These are phyloP conservation scores for Stemphylium vesicarium DNA, from an alignment of 2,329 filamentous ascomycete species.

Conservation along the genomic window DNA sequence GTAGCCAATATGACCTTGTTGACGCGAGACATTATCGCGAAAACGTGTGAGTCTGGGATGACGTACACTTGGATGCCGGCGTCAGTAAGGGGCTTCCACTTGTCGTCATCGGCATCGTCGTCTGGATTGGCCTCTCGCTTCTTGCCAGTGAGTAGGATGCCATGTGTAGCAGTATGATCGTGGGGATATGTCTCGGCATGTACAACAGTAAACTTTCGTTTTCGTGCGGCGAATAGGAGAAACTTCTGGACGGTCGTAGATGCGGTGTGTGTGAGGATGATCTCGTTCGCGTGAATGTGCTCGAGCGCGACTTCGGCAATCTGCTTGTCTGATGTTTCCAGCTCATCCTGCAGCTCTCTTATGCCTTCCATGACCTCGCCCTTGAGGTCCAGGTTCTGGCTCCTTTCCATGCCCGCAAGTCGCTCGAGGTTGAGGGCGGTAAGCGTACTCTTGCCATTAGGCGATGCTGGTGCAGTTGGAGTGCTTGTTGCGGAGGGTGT, in stretches of 20 bases:
- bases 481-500: conserved; percentile 54
- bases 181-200: conserved; percentile 78
- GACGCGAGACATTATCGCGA: conserved; percentile 92
- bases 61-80: conserved; percentile 83
- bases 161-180: conserved; percentile 69
- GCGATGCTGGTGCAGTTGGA: conserved; percentile 60
- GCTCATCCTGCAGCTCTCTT: conserved; percentile 93
- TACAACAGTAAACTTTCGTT: conserved; percentile 90
- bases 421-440: conserved; percentile 47
- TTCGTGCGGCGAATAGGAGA: conserved; percentile 82
- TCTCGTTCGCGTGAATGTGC: conserved; percentile 91
- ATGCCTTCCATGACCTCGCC: conserved; percentile 94
- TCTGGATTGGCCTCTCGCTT: conserved; percentile 53
- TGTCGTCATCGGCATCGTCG: conserved; percentile 60
- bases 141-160: conserved; percentile 64
- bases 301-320: conserved; percentile 88
- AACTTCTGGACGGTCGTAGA: conserved; percentile 89
- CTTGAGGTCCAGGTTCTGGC: conserved; percentile 70
- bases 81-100: conserved; percentile 78
- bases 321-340: conserved; percentile 90
- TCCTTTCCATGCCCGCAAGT: conserved; percentile 48
- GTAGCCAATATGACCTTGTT: conserved; percentile 94
- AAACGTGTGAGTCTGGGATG: conserved; percentile 83
- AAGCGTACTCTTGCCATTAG: conserved; percentile 51
- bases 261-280: conserved; percentile 87